Evolutionary conservation across 352 stramenopile species (phyloP).

Genomic region (Globisporangium okanoganense): DNA sequence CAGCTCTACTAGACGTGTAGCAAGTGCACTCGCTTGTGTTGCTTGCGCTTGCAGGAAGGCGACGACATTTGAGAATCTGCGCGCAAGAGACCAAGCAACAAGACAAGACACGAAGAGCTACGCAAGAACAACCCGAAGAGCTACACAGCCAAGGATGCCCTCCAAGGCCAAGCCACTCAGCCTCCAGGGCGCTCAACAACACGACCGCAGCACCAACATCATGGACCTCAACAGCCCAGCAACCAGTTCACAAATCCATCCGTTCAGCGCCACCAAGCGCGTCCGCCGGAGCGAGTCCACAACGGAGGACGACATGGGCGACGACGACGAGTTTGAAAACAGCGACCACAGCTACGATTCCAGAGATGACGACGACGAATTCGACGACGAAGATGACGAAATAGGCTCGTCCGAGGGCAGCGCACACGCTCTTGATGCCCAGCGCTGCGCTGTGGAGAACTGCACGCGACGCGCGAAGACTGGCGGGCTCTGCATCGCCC

Average conservation of each 20-base stretch:
- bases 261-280: constrained; percentile 3
- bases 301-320: constrained; percentile 10
- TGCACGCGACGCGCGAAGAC: constrained; percentile 2
- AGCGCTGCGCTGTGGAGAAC: background rate
- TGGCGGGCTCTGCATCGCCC: background rate
- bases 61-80: constrained; percentile 8
- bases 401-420: background rate
- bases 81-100: constrained; percentile 2
- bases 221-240: background rate
- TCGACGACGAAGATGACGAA: constrained; percentile 3
- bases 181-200: background rate
- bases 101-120: background rate
- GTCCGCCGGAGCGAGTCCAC: constrained; percentile 5
- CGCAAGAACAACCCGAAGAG: background rate
- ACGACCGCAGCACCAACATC: background rate
- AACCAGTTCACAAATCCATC: background rate
- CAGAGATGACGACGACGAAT: constrained; percentile 5
- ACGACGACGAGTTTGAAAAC: constrained; percentile 12
- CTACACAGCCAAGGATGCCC: background rate
- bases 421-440: background rate
- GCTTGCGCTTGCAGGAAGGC: constrained; percentile 2
- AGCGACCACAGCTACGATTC: constrained; percentile 9
- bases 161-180: background rate
- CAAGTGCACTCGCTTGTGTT: background rate
- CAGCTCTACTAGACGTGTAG: constrained; percentile 15